Base-by-base conservation (phyloP, 257 asterid genomes). In the Buddleja alternifolia region DNA sequence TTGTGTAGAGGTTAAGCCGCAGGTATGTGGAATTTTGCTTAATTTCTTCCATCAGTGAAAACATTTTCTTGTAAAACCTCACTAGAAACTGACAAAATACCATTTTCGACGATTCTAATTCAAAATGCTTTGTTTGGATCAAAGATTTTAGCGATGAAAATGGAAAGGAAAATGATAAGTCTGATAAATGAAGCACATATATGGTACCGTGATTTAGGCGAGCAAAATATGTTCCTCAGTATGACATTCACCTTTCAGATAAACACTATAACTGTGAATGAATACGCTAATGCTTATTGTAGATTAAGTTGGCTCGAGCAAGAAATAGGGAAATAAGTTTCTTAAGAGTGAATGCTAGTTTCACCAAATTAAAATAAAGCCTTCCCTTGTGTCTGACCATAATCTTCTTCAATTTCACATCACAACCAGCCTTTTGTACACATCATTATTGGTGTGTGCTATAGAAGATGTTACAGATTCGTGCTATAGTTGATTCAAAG, bases 1-100 rank as follows among this genome's bases (percentile, higher is more conserved):
- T 76, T 80, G 79, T 41, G 95, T 90, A 0, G 97, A 90, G 77
- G 96, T 90, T 75, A 88, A 90, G 81, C 97, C 96, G 11, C 97
- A 90, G 97, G 97, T 90, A 80, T 25, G 11, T 50, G 41, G 57
- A n/a, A n/a, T 8, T 53, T 21, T 77, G n/a, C 5, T 29, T 29
- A 29, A 1, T 60, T 36, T 19, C 14, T 12, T 14, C 1, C 1
- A 23, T n/a, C 16, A 34, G 32, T 21, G 7, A 29, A 1, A 6
- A 48, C 39, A n/a, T 4, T 44, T 56, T 51, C 54, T 59, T 3
- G 17, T 51, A 2, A 29, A 29, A 1, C 34, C 2, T 2, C 34
- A 29, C 34, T 29, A 29, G 40, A 41, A 41, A 16, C 24, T 29
- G 14, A 54, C 37, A 16, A 20, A 47, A 25, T 39, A 19, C 24